Evolutionary conservation across 2,329 filamentous ascomycete genomes (phyloP).

Genomic region (Colletotrichum tabaci): DNA sequence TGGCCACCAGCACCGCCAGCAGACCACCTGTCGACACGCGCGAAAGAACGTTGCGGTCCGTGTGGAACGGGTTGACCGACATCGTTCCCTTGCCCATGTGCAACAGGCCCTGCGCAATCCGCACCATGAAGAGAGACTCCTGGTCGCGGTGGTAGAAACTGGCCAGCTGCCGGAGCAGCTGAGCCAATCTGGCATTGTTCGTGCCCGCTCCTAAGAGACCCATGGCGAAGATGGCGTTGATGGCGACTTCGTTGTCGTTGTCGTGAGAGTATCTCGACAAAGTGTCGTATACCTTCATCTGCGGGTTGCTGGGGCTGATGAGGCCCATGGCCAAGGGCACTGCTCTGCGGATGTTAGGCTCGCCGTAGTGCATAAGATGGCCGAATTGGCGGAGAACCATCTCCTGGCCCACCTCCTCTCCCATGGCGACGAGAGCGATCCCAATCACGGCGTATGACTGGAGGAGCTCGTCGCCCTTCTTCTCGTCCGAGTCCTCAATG

Average conservation of each 20-base stretch:
- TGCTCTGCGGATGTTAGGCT: slow-evolving; percentile 95
- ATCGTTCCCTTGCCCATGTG: slow-evolving; percentile 99
- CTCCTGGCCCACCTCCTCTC: slow-evolving; percentile 97
- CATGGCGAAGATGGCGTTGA: slow-evolving; percentile 99
- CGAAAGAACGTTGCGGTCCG: slow-evolving; percentile 95
- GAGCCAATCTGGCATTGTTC: slow-evolving; percentile 96
- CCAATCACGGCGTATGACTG: slow-evolving; percentile 97
- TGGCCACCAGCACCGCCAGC: slow-evolving; percentile 88
- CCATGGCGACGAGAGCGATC: slow-evolving; percentile 95
- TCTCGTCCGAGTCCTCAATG: slow-evolving; percentile 93
- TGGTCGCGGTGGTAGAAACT: slow-evolving; percentile 99
- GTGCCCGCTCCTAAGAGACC: slow-evolving; percentile 96
- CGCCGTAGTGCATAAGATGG: slow-evolving; percentile 99
- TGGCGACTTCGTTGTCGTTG: slow-evolving; percentile 97
- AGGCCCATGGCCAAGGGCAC: slow-evolving; percentile 97
- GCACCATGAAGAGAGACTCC: slow-evolving; percentile 98
- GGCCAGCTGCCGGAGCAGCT: slow-evolving; percentile 92
- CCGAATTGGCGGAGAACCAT: slow-evolving; percentile 99
- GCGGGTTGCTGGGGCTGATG: slow-evolving; percentile 96
- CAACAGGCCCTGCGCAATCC: slow-evolving; percentile 95
- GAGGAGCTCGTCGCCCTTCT: slow-evolving; percentile 94
- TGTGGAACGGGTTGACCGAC: slow-evolving; percentile 98
- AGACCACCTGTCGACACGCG: slow-evolving; percentile 91
- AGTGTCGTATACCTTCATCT: slow-evolving; percentile 99
- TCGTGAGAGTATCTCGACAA: slow-evolving; percentile 98